A percentile compares a stretch with the other conserved stretches of the same genome.
Conservation (phyloP, 1,139 yeast genomes). For the Lodderomyces orthopsilosis region DNA sequence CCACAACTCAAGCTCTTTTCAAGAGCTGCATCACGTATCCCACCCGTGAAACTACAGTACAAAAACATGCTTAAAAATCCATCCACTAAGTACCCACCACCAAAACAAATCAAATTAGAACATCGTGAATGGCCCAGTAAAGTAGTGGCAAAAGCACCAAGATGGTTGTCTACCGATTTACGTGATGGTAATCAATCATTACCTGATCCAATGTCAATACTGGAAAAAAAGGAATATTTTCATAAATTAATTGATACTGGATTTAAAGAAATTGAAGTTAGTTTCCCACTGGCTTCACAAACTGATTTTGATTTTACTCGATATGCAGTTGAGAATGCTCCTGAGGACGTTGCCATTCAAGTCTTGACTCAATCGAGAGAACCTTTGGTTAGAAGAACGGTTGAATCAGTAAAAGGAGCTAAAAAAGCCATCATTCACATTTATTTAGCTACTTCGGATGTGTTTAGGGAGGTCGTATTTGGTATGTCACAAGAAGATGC, state of each 20-base stretch:
- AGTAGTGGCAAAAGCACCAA: constrained; percentile 39
- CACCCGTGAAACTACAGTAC: constrained; percentile 18
- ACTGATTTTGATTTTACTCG: constrained; percentile 50
- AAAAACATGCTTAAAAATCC: constrained; percentile 42
- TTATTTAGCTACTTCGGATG: constrained; percentile 47
- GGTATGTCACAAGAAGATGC: constrained; percentile 43
- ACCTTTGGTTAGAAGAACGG: constrained; percentile 43
- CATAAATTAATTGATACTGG: constrained; percentile 46
- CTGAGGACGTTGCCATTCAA: constrained; percentile 46
- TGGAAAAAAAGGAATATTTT: constrained; percentile 45
- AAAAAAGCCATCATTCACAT: constrained; percentile 48
- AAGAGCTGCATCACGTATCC: constrained; percentile 23
- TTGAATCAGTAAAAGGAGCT: constrained; percentile 47
- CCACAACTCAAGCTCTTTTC: constrained; percentile 24
- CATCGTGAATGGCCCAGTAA: constrained; percentile 45
- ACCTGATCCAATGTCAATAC: constrained; percentile 50
- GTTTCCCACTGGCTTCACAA: constrained; percentile 50
- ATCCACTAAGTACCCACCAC: constrained; percentile 37
- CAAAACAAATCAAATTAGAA: constrained; percentile 36
- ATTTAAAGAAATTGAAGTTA: constrained; percentile 48
- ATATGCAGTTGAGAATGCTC: constrained; percentile 47
- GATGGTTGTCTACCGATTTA: constrained; percentile 51
- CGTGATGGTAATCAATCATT: constrained; percentile 51
- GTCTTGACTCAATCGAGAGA: constrained; percentile 49
- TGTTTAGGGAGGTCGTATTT: constrained; percentile 47